Percentiles rank a stretch among this genome's conserved stretches.
phyloP scores from a whole-genome alignment of 2,329 filamentous ascomycete species.

The Exophiala calicioides region DNA sequence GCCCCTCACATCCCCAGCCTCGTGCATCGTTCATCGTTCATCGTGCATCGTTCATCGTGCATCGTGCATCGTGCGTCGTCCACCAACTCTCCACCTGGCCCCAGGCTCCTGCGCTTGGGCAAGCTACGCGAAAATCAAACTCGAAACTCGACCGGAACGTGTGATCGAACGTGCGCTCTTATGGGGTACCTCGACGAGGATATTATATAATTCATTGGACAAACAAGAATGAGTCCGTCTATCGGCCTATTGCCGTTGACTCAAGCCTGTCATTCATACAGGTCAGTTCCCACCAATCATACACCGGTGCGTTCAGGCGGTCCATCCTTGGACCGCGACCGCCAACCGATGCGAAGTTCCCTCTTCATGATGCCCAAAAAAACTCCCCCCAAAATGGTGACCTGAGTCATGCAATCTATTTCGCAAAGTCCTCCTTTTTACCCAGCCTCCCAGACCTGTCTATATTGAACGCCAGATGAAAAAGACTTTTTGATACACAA shows the following conservation, averaged over 20 bases:
- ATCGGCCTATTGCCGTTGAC: slow-evolving; percentile 9
- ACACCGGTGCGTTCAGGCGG: slow-evolving; percentile 12
- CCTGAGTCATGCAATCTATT: slow-evolving; percentile 32
- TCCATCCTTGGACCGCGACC: slow-evolving; percentile 10
- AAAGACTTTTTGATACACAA: slow-evolving; percentile 27
- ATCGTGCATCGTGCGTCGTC: no score
- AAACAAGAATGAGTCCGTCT: slow-evolving; percentile 10
- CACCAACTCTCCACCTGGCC: no score
- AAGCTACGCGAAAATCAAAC: no score
- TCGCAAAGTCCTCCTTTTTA: slow-evolving; percentile 17
- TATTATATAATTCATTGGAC: slow-evolving; percentile 21
- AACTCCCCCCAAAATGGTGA: slow-evolving; percentile 27
- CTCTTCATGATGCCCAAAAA: slow-evolving; percentile 12
- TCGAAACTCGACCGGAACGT: no score
- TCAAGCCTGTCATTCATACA: slow-evolving; percentile 9
- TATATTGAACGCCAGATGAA: slow-evolving; percentile 26
- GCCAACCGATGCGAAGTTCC: slow-evolving; percentile 12
- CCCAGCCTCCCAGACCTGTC: slow-evolving; percentile 19
- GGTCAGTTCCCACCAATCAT: slow-evolving; percentile 9
- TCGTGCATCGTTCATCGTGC: not conserved
- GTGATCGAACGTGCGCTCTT: not conserved
- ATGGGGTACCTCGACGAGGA: slow-evolving; percentile 2
- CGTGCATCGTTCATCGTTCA: slow-evolving; percentile 1
- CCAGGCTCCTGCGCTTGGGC: no score
- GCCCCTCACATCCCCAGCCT: slow-evolving; percentile 7